Base-by-base conservation (phyloP, 2,329 filamentous ascomycete species). In the Trichophyton equinum region DNA sequence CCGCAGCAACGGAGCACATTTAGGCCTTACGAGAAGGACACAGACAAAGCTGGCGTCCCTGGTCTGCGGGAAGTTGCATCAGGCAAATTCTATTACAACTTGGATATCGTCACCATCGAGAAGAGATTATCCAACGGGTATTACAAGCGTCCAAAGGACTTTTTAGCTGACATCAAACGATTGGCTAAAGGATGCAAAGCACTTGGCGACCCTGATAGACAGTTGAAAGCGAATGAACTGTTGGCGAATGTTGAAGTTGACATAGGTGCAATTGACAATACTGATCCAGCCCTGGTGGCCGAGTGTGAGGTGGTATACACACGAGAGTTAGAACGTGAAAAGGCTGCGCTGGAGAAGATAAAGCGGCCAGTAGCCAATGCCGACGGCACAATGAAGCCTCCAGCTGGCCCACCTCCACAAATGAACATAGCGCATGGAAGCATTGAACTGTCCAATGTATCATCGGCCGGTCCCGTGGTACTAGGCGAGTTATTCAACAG, bases 71-170 rank as follows among this genome's bases (percentile, higher is more conserved):
- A 97, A 65, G 85, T 83, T 4, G 81, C 81, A 1, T 89, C 85
- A 1, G 85, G 85, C 61, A 96, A 94, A 72, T 94, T 91, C 72
- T 97, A 86, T 73, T 97, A 96, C 78, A 99, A 99, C 67, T 78
- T 99, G 53, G 91, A 97, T 70, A 88, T 92, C 9, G 87, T 87
- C 2, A 92, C 88, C 0, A 96, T 99, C 59, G 94, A 99, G 76
- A 91, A 96, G 71, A 86, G 94, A n/a, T 79, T 99, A 38, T 95
- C 91, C 3, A 97, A 99, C 71, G 94, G 94, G 4, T 99, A 90
- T 74, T 99, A 99, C 74, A 89, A 91, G 67, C 85, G 91, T 9
- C 89, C 91, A 0, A 86, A 86, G 67, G 92, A 96, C 71, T 99
- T 96, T 70, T 75, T 95, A 58, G 85, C 85, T 46, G 94, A 99